phyloP scores from a whole-genome alignment of 768 basidiomycete species.

The Exidia glandulosa region DNA sequence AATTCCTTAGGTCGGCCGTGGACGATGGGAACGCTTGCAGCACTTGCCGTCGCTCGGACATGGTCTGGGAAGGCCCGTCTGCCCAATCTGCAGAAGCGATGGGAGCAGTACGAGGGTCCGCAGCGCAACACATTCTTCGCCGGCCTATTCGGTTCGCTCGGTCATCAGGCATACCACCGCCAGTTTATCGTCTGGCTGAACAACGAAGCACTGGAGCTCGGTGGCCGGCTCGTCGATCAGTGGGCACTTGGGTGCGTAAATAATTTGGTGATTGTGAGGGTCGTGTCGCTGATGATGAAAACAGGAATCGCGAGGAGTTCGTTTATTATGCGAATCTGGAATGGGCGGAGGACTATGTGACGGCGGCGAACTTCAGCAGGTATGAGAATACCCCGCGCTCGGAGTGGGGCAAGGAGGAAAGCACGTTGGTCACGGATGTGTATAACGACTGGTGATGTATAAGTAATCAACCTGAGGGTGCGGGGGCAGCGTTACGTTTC shows the following conservation, averaged over 20 bases:
- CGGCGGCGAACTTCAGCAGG: background rate
- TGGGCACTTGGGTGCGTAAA: slow-evolving; percentile 15
- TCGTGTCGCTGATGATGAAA: background rate
- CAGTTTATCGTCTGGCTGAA: slow-evolving; percentile 16
- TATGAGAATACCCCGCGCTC: background rate
- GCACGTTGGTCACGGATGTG: background rate
- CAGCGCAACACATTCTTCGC: background rate
- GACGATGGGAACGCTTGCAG: slow-evolving; percentile 28
- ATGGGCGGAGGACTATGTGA: background rate
- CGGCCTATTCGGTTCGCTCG: background rate
- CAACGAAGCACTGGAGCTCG: slow-evolving; percentile 9
- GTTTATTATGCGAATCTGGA: background rate
- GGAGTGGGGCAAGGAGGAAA: background rate
- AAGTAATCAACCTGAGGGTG: background rate
- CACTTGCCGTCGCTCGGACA: slow-evolving; percentile 27
- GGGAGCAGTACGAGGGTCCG: slow-evolving; percentile 20
- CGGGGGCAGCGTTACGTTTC: no score
- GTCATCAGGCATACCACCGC: slow-evolving; percentile 8
- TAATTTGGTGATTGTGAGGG: slow-evolving; percentile 1
- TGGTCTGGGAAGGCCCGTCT: slow-evolving; percentile 27
- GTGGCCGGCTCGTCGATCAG: slow-evolving; percentile 15
- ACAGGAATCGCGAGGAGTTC: background rate
- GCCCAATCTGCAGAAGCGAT: slow-evolving; percentile 20
- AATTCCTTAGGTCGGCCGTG: slow-evolving; percentile 11
- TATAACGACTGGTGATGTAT: background rate